Evolutionary conservation across 768 basidiomycete species (phyloP).

Genomic region (Pisolithus orientalis): DNA sequence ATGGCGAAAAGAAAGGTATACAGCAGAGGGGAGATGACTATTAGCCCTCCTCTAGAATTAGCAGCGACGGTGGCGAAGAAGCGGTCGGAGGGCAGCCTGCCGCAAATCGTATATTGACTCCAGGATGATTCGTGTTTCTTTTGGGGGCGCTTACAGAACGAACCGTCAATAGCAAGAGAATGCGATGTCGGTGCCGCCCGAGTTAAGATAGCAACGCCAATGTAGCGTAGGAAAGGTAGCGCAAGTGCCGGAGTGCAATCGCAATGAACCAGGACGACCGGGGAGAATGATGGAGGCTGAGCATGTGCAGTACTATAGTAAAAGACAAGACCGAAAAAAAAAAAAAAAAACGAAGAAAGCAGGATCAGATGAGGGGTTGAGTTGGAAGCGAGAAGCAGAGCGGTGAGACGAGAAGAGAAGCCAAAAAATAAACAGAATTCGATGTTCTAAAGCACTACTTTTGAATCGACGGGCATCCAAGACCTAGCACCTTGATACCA

Average conservation of each 20-base stretch:
- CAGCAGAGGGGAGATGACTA: neutral
- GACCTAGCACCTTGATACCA: neutral
- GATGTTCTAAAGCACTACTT: neutral
- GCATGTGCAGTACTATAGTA: constrained; percentile 1
- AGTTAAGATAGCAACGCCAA: too few relatives aligned
- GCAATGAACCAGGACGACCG: neutral
- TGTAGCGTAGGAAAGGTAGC: neutral
- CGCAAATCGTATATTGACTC: neutral
- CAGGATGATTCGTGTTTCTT: neutral
- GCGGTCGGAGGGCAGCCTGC: neutral
- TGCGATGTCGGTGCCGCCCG: neutral
- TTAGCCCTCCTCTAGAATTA: neutral
- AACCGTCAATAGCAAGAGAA: neutral
- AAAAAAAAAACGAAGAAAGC: neutral
- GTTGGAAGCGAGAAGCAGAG: too few relatives aligned
- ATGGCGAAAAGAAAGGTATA: neutral
- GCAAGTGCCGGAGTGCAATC: neutral
- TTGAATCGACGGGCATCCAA: neutral
- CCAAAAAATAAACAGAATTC: neutral
- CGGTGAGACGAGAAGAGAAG: neutral
- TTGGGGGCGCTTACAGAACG: neutral
- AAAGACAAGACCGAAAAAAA: neutral
- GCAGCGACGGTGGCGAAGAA: neutral
- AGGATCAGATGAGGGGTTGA: neutral
- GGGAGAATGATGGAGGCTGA: neutral